These are phyloP conservation scores for Mucor sp. DNA, from an alignment of 371 early-diverging fungal genomes.

Conservation along the genomic window DNA sequence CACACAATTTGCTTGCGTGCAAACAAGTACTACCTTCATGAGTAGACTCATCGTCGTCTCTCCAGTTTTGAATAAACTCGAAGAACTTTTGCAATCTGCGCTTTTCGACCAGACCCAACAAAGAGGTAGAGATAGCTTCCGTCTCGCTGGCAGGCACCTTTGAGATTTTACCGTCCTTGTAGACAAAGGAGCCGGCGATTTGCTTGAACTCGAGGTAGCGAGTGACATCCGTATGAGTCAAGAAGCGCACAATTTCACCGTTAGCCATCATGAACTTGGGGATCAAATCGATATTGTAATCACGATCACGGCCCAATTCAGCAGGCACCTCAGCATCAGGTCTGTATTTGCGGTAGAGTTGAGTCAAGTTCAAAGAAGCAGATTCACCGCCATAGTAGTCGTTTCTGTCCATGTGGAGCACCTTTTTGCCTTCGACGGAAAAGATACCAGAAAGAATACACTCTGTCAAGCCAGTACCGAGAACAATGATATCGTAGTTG, in stretches of 20 bases:
- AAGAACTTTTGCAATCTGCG: slow-evolving; percentile 95
- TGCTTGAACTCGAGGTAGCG: slow-evolving; percentile 98
- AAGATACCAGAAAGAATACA: slow-evolving; percentile 99
- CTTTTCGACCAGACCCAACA: slow-evolving; percentile 98
- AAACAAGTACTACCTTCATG: slow-evolving; percentile 62
- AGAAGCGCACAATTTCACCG: slow-evolving; percentile 86
- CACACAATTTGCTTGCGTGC: not conserved
- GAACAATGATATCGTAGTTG: slow-evolving; percentile 93
- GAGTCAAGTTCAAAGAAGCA: slow-evolving; percentile 91
- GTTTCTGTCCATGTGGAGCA: slow-evolving; percentile 98
- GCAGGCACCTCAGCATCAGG: slow-evolving; percentile 64
- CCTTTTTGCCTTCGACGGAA: slow-evolving; percentile 98
- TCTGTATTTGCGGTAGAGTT: slow-evolving; percentile 91
- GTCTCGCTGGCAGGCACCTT: slow-evolving; percentile 95
- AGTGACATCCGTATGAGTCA: slow-evolving; percentile 96
- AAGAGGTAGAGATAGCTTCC: slow-evolving; percentile 87
- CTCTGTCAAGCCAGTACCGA: slow-evolving; percentile 99
- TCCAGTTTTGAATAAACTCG: slow-evolving; percentile 91
- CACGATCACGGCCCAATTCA: slow-evolving; percentile 85
- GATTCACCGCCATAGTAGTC: slow-evolving; percentile 98
- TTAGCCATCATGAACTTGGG: slow-evolving; percentile 99
- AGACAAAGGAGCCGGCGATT: slow-evolving; percentile 96
- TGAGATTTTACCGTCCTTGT: slow-evolving; percentile 83
- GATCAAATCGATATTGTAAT: slow-evolving; percentile 98
- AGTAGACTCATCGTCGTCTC: slow-evolving; percentile 76